phyloP scores from a whole-genome alignment of 441 rosid genomes.

The Adansonia grandidieri region DNA sequence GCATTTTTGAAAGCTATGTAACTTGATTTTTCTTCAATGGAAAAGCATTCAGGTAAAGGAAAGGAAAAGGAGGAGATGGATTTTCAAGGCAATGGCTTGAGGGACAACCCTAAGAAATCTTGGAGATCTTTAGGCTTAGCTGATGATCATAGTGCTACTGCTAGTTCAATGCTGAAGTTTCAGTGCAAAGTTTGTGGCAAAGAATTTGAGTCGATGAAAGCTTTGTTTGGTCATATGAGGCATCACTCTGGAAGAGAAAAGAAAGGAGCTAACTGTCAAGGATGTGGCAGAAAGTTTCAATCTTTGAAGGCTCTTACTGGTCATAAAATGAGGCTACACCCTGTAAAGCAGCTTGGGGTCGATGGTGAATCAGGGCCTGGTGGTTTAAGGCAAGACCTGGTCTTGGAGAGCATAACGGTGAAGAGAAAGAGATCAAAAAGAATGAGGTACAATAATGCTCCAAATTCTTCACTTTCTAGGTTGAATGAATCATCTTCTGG shows the following conservation, averaged over 20 bases:
- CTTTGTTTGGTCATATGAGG: conserved; percentile 63
- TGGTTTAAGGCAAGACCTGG: conserved; percentile 34
- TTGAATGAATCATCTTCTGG: conserved; percentile 44
- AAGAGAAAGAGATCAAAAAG: conserved; percentile 63
- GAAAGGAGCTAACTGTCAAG: conserved; percentile 44
- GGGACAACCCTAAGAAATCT: conserved; percentile 76
- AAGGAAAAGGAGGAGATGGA: conserved; percentile 31
- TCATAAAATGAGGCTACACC: conserved; percentile 48
- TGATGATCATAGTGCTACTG: neutral
- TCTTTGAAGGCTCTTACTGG: conserved; percentile 51
- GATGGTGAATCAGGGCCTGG: conserved; percentile 32
- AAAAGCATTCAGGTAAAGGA: conserved; percentile 35
- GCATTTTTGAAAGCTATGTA: conserved; percentile 16
- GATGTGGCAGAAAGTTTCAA: conserved; percentile 55
- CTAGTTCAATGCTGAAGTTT: conserved; percentile 23
- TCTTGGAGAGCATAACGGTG: conserved; percentile 29
- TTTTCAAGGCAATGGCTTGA: conserved; percentile 51
- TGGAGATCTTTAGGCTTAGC: conserved; percentile 48
- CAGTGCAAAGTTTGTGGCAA: conserved; percentile 49
- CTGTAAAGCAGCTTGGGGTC: conserved; percentile 27
- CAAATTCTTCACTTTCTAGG: conserved; percentile 50
- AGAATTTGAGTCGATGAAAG: conserved; percentile 47
- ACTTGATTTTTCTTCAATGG: conserved; percentile 42
- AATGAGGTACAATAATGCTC: conserved; percentile 29
- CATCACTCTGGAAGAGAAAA: conserved; percentile 49